Conservation (phyloP, 2,329 filamentous ascomycete species). For the Apiospora koreana region DNA sequence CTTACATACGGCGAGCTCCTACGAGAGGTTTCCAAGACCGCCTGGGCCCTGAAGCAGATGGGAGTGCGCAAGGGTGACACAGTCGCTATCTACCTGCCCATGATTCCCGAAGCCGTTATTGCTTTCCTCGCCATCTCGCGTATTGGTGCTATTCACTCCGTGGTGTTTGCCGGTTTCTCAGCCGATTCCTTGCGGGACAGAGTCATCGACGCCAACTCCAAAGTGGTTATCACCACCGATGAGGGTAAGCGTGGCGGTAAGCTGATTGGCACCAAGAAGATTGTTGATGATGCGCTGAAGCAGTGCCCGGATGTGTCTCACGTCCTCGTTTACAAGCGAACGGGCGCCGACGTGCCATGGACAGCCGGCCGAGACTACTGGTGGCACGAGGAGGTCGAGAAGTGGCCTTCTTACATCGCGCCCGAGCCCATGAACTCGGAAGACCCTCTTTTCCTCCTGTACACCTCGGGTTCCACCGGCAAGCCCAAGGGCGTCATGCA, state of each 20-base stretch:
- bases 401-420: conserved; percentile 90
- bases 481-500: conserved; percentile 99
- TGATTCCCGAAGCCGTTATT: conserved; percentile 95
- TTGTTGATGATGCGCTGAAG: conserved; percentile 95
- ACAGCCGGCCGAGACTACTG: conserved; percentile 86
- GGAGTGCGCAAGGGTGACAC: conserved; percentile 97
- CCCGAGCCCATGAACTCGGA: conserved; percentile 90
- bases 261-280: conserved; percentile 97
- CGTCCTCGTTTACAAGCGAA: conserved; percentile 92
- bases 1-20: conserved; percentile 94
- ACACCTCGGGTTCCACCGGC: conserved; percentile 96
- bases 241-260: conserved; percentile 98
- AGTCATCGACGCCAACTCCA: conserved; percentile 86
- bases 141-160: conserved; percentile 94
- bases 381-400: conserved; percentile 99
- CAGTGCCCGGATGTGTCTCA: conserved; percentile 87
- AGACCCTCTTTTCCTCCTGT: conserved; percentile 95
- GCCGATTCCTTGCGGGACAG: conserved; percentile 94
- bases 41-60: conserved; percentile 90
- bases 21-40: conserved; percentile 83
- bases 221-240: conserved; percentile 94
- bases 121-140: conserved; percentile 88
- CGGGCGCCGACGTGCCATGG: conserved; percentile 89
- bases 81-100: conserved; percentile 94
- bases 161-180: conserved; percentile 97